Evolutionary conservation across 441 rosid genomes (phyloP).

Genomic region (Francoa sonchifolia): DNA sequence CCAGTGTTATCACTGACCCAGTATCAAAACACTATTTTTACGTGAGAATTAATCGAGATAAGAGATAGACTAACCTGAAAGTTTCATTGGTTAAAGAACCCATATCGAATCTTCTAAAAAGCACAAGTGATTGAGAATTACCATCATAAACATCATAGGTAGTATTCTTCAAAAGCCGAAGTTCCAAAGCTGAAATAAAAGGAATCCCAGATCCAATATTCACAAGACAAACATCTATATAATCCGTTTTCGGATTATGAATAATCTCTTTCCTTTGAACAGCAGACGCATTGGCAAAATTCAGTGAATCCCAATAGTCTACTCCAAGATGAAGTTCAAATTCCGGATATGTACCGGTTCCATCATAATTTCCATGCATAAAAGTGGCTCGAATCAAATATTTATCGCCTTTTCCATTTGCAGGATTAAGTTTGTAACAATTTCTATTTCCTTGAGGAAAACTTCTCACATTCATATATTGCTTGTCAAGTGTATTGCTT

Average conservation of each 20-base stretch:
- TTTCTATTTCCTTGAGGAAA: conserved; percentile 42
- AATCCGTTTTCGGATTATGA: conserved; percentile 19
- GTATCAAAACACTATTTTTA: background rate
- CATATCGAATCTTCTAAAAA: conserved; percentile 18
- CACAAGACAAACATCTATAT: conserved; percentile 34
- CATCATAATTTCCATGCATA: conserved; percentile 57
- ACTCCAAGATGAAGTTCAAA: conserved; percentile 40
- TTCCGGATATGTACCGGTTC: conserved; percentile 20
- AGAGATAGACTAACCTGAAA: conserved; percentile 17
- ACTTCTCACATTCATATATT: conserved; percentile 16
- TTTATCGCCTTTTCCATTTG: conserved; percentile 25
- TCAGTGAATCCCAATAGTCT: conserved; percentile 33
- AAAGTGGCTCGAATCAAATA: conserved; percentile 50
- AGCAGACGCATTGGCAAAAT: conserved; percentile 31
- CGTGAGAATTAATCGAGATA: background rate
- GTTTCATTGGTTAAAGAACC: conserved; percentile 13
- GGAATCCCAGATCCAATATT: conserved; percentile 46
- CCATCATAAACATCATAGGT: no score
- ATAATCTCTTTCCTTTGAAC: conserved; percentile 33
- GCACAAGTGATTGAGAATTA: conserved; percentile 24
- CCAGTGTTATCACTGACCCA: no score
- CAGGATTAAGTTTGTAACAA: conserved; percentile 42
- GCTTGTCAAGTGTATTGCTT: background rate
- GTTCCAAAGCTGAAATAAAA: conserved; percentile 54
- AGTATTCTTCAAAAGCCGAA: conserved; percentile 31